These are phyloP conservation scores for Phytopythium litorale DNA, from an alignment of 352 stramenopile genomes.

Conservation along the genomic window DNA sequence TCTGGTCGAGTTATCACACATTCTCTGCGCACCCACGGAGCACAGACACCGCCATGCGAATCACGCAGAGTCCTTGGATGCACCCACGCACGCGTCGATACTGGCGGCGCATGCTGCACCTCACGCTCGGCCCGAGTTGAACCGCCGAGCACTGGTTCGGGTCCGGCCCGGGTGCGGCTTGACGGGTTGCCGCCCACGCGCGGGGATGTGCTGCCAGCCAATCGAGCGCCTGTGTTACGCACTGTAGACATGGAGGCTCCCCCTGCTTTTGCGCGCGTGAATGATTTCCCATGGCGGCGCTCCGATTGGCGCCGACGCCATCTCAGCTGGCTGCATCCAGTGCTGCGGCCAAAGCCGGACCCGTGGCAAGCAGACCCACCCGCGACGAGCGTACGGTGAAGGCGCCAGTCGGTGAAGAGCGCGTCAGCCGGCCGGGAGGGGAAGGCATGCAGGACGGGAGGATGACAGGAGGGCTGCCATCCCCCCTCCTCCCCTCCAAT, in stretches of 20 bases:
- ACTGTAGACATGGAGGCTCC: conserved; percentile 6
- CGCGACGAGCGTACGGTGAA: not conserved
- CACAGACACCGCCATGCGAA: no score
- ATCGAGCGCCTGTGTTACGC: not conserved
- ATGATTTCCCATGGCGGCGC: not conserved
- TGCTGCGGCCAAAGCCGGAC: not conserved
- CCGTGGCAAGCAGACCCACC: not conserved
- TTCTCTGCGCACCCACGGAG: no score
- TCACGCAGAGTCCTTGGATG: no score
- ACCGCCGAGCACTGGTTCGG: not conserved
- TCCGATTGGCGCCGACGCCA: not conserved
- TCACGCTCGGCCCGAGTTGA: not conserved
- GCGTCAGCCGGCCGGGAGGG: not conserved
- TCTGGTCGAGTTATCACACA: no score
- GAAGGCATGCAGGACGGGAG: not conserved
- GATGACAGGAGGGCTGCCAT: not conserved
- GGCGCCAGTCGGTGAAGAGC: not conserved
- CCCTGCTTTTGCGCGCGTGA: conserved; percentile 8
- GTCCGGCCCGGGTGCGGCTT: not conserved
- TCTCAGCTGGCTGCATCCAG: not conserved
- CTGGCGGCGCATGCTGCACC: not conserved
- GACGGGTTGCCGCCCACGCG: not conserved
- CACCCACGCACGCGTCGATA: not conserved
- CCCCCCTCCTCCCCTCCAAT: not conserved
- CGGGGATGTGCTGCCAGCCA: not conserved